Evolutionary conservation across 805 yeast species (phyloP), one percentile per base, ranked within the genome.

Genomic region (Teunomyces barrocoloradensis): DNA sequence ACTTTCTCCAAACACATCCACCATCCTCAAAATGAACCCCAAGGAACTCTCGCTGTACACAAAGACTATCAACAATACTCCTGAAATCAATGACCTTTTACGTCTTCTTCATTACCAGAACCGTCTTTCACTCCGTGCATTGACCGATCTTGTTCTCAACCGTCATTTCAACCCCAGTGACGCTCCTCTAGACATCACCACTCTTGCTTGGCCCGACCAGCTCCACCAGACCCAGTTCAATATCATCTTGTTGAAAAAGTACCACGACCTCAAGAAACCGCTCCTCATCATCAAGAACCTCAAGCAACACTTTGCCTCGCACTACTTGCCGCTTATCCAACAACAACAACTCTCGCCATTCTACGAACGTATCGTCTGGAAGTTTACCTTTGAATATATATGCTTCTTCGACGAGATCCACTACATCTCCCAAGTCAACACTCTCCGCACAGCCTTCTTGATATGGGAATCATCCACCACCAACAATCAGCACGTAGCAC

Each of bases 351-450:
- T 71, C 12, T 48, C 64, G 20, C 68, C 71, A 11, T 70, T 69
- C 43, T 71, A 70, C 54, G 76, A 72, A 52, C 49, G 76, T 21
- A 66, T 71, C 1, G 59, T 70, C 10, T 72, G 77, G 77, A 68
- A 67, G 48, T 72, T 68, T 51, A 60, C 66, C 48, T 68, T 69
- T 46, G 73, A 70, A 36, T 70, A 67, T 48, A 49, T 60, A 38
- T 53, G 46, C 28, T 51, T 53, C 18, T 52, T 44, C 32, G 54
- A 60, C 18, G 68, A 63, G 51, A 12, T 47, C 9, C 48, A 61
- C 48, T 63, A 55, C 34, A 61, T 72, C 5, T 43, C 47, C 12
- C 32, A 42, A 17, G 49, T 71, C 12, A 45, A 57, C 44, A 51
- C 53, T 10, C 30, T 63, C 32, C 55, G 57, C 40, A 57, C 67